Evolutionary conservation across 2,329 filamentous ascomycete species (phyloP), one percentile per base, ranked within the genome.

Genomic region (Cercospora sp.): DNA sequence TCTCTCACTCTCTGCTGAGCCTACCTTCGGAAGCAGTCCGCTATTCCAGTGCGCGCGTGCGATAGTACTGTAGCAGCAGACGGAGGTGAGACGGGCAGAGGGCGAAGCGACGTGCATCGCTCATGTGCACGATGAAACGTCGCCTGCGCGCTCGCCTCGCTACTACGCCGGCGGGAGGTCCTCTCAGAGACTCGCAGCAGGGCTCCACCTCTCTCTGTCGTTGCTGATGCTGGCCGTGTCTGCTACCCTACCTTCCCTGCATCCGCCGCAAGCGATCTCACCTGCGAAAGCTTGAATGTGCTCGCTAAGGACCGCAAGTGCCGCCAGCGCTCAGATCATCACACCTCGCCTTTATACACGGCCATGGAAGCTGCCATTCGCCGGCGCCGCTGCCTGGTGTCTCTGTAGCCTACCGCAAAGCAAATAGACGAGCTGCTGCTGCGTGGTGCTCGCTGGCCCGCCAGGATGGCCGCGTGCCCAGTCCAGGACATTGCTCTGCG

Each of bases 261-360:
- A 58, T 30, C 53, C 26, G 53, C 53, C 53, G 66, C 62, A 65
- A 65, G 66, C 66, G 58, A 68, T 68, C 64, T 57, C n/a, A 16
- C 40, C 53, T 58, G 32, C 30, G 5, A 51, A 65, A 65, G 57
- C 30, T 65, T 65, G 61, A 63, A 37, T 12, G 53, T 58, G 53
- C 53, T 58, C 53, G 53, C 53, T 58, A 30, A 58, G 16, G 8
- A 58, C 13, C 53, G 18, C 45, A 51, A 51, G 64, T 64, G 66
- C 43, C 51, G 43, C 34, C 66, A 49, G 57, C 53, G 63, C 66
- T 65, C 57, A 65, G 62, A 68, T 68, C 66, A 68, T 58, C 66
- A 37, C 61, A 67, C 66, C 57, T 67, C 57, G 24, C 37, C 43
- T 13, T 51, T 24, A 57, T 32, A 57, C 53, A 57, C 26, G n/a